A percentile compares a stretch with the other conserved stretches of the same genome.
Conservation (phyloP, 305 asterid genomes). For the Rubia peregrina region DNA sequence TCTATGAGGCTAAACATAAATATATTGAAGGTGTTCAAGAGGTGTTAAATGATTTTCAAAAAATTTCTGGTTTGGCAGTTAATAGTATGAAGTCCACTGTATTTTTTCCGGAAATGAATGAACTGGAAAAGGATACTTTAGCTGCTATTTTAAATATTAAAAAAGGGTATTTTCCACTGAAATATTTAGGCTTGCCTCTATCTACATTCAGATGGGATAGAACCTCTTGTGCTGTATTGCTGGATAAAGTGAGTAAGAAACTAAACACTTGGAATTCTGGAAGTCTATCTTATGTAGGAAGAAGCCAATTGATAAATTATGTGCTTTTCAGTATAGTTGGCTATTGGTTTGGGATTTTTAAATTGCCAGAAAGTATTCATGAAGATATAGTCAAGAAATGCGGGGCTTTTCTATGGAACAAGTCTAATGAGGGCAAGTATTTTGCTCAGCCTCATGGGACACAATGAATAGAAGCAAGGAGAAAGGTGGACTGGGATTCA, state of each 20-base stretch:
- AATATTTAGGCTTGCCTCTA: no score
- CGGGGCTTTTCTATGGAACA: background rate
- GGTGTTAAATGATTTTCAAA: no score
- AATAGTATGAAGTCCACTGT: no score
- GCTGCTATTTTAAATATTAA: background rate
- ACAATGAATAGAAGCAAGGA: no score
- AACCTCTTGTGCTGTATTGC: background rate
- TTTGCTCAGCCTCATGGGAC: no score
- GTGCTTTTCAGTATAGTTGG: background rate
- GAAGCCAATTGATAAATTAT: background rate
- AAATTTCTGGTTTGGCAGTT: accelerated
- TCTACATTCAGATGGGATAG: background rate
- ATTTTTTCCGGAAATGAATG: background rate
- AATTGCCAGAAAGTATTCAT: background rate
- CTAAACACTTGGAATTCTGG: background rate
- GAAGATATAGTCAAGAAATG: background rate
- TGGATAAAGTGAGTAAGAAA: no score
- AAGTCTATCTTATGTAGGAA: background rate
- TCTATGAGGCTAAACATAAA: background rate
- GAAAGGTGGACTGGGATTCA: no score
- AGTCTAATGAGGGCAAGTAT: accelerated
- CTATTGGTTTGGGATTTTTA: background rate
- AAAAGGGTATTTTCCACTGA: background rate
- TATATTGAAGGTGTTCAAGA: background rate
- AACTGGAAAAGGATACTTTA: background rate